Evolutionary conservation across 139 green algal species (phyloP).

Genomic region (Volvox reticuliferus): DNA sequence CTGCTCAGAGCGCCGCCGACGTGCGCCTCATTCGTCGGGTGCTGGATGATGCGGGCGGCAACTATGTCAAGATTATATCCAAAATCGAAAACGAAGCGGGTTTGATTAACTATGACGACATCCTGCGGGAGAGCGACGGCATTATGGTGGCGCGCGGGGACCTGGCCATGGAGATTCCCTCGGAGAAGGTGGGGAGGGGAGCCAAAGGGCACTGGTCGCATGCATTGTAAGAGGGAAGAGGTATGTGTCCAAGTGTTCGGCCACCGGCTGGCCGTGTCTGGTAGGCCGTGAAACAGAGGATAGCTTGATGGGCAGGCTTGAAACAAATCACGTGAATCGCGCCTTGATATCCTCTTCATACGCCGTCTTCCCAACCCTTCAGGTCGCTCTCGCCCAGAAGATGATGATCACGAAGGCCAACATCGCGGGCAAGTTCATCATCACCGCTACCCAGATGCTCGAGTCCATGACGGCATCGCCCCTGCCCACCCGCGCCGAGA

Average conservation of each 20-base stretch:
- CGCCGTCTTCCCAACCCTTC: neutral
- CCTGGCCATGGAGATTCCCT: conserved; percentile 73
- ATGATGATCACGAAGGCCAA: conserved; percentile 75
- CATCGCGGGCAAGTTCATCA: conserved; percentile 66
- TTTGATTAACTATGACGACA: conserved; percentile 69
- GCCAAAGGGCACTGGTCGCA: no score
- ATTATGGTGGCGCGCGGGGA: conserved; percentile 83
- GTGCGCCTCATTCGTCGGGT: conserved; percentile 72
- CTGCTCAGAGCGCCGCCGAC: conserved; percentile 52
- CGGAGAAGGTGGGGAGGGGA: conserved; percentile 53
- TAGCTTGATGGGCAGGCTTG: no score
- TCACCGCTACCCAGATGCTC: conserved; percentile 66
- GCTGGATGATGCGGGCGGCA: conserved; percentile 67
- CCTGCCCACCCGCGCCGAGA: conserved; percentile 72
- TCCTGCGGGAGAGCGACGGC: conserved; percentile 74
- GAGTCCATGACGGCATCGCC: conserved; percentile 72
- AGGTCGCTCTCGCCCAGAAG: conserved; percentile 72
- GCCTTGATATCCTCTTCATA: no score
- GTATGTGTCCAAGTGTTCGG: no score
- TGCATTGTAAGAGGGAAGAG: no score
- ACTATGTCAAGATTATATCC: conserved; percentile 80
- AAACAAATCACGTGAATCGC: no score
- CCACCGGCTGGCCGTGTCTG: no score
- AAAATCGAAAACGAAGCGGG: conserved; percentile 86
- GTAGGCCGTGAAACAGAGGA: no score